Percentiles rank a stretch among this genome's conserved stretches.
Evolutionary conservation across 192 early-diverging fungal species (phyloP).

Genomic region (Gonapodya prolifera): DNA sequence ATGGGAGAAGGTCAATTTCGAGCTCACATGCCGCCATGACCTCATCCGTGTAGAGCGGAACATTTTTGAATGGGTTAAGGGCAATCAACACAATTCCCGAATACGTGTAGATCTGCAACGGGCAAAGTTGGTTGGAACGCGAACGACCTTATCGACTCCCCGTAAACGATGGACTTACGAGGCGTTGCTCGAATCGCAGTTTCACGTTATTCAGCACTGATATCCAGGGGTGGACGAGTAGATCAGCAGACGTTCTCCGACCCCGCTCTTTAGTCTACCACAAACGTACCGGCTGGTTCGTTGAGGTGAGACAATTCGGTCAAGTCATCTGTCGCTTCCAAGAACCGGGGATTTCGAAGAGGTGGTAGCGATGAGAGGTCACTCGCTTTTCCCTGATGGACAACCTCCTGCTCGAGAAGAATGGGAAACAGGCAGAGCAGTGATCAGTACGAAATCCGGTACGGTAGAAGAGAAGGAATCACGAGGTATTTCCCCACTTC

Average conservation of each 20-base stretch:
- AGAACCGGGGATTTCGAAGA: conserved; percentile 79
- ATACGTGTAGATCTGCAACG: conserved; percentile 96
- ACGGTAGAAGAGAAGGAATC: no score
- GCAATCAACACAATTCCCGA: conserved; percentile 97
- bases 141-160: conserved; percentile 78
- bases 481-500: no score
- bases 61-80: conserved; percentile 82
- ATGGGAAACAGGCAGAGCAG: neutral
- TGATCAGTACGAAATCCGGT: no score
- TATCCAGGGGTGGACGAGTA: no score
- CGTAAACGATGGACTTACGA: neutral
- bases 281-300: conserved; percentile 57
- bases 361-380: no score
- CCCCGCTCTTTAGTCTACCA: neutral
- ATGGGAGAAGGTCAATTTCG: no score
- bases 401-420: neutral
- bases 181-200: conserved; percentile 53
- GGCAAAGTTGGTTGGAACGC: conserved; percentile 63
- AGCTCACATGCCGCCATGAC: conserved; percentile 47
- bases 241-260: neutral
- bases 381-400: no score
- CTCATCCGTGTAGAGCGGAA: conserved; percentile 81
- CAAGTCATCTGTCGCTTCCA: conserved; percentile 82
- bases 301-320: conserved; percentile 88
- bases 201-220: conserved; percentile 82